Conservation (phyloP, 257 asterid species). For the Solanum pennellii region DNA sequence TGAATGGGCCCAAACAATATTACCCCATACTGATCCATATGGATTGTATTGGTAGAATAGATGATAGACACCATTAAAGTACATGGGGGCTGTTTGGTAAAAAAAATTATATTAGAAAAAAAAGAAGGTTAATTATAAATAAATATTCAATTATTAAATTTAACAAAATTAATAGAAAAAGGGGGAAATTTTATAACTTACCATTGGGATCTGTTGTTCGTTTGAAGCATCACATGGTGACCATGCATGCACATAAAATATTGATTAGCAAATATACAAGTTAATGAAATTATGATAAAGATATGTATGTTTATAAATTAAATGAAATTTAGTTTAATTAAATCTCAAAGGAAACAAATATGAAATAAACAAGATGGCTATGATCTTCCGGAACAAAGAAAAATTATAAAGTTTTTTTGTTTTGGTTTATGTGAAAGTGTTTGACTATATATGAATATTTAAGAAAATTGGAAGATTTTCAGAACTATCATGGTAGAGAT, state of each 20-base stretch:
- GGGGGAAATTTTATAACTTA: neutral
- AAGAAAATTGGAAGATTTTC: neutral
- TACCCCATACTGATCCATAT: constrained; percentile 36
- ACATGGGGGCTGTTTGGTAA: constrained; percentile 24
- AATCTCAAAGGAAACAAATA: neutral
- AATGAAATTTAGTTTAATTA: neutral
- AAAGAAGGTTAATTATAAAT: neutral
- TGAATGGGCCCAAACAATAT: constrained; percentile 42
- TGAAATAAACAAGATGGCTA: neutral
- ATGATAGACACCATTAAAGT: constrained; percentile 38
- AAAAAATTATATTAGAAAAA: no score
- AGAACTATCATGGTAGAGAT: neutral
- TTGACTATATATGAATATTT: no score
- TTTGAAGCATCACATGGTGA: neutral
- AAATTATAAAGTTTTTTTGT: neutral
- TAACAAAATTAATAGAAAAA: neutral
- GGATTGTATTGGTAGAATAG: constrained; percentile 44
- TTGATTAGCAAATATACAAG: neutral
- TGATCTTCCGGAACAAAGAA: neutral
- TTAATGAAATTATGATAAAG: neutral
- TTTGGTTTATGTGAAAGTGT: neutral
- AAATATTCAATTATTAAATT: neutral
- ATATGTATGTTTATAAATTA: neutral
- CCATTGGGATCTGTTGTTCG: constrained; percentile 34
- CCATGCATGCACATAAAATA: neutral